Percentiles rank a stretch among this genome's conserved stretches.
These are phyloP conservation scores for Dictyostelium purpureum DNA, from an alignment of 78 protist species.

Conservation along the genomic window DNA sequence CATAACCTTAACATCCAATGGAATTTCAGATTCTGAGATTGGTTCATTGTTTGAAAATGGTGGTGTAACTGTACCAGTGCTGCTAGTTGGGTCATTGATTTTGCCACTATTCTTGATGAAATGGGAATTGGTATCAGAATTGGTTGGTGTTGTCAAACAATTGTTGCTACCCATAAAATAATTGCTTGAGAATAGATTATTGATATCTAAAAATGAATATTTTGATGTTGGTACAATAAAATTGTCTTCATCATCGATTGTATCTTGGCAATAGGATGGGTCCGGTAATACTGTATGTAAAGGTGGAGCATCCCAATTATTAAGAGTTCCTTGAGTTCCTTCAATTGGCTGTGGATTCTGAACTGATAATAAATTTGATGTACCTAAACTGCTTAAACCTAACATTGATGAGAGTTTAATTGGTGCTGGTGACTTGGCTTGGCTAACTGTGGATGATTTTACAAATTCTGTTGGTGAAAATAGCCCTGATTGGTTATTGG, in stretches of 20 bases:
- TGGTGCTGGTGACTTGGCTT: background rate
- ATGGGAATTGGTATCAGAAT: background rate
- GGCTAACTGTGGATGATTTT: background rate
- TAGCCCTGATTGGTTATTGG: background rate
- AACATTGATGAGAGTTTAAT: background rate
- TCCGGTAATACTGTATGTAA: conserved; percentile 20
- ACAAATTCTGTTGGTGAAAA: conserved; percentile 77
- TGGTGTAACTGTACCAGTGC: background rate
- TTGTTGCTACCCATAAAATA: background rate
- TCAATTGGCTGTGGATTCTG: conserved; percentile 48
- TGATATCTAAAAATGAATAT: conserved; percentile 15
- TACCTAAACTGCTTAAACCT: conserved; percentile 32
- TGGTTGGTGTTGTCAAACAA: background rate
- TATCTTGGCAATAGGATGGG: conserved; percentile 16
- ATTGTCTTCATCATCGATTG: conserved; percentile 11
- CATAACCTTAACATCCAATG: conserved; percentile 47
- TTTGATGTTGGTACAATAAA: conserved; percentile 33
- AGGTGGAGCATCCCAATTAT: conserved; percentile 25
- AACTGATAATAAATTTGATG: conserved; percentile 4
- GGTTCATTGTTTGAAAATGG: background rate
- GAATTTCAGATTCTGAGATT: conserved; percentile 10
- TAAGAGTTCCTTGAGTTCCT: background rate
- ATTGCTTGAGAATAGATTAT: conserved; percentile 25
- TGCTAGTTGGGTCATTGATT: background rate
- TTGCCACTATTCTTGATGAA: background rate